These are phyloP conservation scores for Suillus lakei DNA, from an alignment of 768 basidiomycete genomes.

Conservation along the genomic window DNA sequence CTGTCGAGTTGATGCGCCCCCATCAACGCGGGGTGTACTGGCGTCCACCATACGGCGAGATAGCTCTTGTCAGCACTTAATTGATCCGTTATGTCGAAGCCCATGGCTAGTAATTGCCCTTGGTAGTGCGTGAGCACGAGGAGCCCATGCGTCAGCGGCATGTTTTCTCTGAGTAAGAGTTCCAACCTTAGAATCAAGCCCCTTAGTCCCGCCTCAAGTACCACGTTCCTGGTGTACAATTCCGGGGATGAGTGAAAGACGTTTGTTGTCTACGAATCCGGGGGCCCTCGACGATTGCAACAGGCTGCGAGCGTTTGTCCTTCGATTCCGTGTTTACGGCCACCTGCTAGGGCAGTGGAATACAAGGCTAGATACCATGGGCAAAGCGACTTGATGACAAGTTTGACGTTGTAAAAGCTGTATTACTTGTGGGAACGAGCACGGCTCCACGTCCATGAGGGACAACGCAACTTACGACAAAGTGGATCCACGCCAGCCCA, in stretches of 20 bases:
- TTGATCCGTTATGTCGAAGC: background rate
- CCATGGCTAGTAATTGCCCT: background rate
- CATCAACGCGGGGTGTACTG: too few species aligned
- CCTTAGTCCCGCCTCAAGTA: background rate
- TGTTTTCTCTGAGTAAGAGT: background rate
- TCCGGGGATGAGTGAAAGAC: background rate
- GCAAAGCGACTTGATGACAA: background rate
- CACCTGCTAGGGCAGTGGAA: background rate
- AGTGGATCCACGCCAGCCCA: background rate
- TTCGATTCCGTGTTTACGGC: background rate
- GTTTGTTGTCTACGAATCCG: background rate
- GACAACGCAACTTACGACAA: background rate
- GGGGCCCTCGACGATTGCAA: background rate
- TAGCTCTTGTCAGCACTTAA: background rate
- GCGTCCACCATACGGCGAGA: background rate
- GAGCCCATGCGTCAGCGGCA: background rate
- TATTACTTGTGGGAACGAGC: background rate
- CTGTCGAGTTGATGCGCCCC: background rate
- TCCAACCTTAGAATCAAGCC: background rate
- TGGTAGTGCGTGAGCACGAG: background rate
- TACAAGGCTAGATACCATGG: background rate
- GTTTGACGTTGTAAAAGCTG: background rate
- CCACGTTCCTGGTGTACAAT: background rate
- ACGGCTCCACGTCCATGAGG: background rate
- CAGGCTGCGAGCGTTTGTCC: background rate